Conservation (phyloP, 2,329 filamentous ascomycete genomes). For the Helminthosporium solani region DNA sequence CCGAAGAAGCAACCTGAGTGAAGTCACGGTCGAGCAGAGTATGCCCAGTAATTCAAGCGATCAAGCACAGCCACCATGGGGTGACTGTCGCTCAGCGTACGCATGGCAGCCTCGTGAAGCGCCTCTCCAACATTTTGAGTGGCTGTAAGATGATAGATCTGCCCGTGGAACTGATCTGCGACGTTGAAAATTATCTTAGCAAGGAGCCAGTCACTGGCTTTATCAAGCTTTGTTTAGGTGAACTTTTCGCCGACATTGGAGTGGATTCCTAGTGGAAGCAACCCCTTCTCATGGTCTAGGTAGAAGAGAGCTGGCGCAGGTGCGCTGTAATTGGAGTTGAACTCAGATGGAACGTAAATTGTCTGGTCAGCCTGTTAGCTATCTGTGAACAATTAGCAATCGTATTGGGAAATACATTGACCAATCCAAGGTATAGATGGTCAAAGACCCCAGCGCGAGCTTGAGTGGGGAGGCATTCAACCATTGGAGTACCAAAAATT, state of each 20-base stretch:
- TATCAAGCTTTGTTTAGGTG: slow-evolving; percentile 4
- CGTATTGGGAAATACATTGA: no score
- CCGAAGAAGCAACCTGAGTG: background rate
- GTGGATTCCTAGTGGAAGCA: slow-evolving; percentile 4
- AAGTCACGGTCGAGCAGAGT: slow-evolving; percentile 3
- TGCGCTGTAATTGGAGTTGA: slow-evolving; percentile 7
- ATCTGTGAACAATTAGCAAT: background rate
- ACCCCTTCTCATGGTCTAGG: background rate
- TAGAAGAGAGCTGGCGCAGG: slow-evolving; percentile 5
- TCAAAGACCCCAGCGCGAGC: slow-evolving; percentile 5
- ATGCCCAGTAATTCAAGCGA: slow-evolving; percentile 3
- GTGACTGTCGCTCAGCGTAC: slow-evolving; percentile 6
- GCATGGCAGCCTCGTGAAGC: slow-evolving; percentile 8
- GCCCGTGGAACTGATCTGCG: slow-evolving; percentile 2
- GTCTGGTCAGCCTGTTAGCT: slow-evolving; percentile 3
- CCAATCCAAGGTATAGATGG: slow-evolving; percentile 5
- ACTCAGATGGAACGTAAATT: slow-evolving; percentile 5
- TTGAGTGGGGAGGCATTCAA: slow-evolving; percentile 3
- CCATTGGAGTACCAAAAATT: slow-evolving; percentile 6
- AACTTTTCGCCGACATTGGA: slow-evolving; percentile 5
- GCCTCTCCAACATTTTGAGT: slow-evolving; percentile 8
- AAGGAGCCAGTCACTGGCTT: slow-evolving; percentile 4
- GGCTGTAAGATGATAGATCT: slow-evolving; percentile 8
- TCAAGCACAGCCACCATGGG: slow-evolving; percentile 6
- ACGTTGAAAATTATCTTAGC: slow-evolving; percentile 10